These are phyloP conservation scores for Calonectria hongkongensis DNA, from an alignment of 2,329 filamentous ascomycete genomes.

Conservation along the genomic window DNA sequence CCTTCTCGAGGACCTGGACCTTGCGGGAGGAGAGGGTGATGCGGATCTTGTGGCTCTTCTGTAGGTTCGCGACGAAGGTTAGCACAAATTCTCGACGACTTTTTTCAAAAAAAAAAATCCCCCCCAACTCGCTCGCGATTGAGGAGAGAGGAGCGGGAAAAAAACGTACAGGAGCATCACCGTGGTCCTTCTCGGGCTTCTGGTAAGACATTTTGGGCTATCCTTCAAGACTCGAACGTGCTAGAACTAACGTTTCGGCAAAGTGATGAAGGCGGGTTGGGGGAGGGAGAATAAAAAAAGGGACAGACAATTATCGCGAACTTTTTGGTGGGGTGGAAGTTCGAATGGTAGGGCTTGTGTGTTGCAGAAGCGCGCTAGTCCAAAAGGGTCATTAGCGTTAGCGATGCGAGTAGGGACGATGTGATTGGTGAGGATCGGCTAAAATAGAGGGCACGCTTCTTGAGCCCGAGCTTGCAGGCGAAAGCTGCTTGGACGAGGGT, in stretches of 20 bases:
- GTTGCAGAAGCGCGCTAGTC: conserved; percentile 37
- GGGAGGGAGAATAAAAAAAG: conserved; percentile 8
- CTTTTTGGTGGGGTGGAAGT: conserved; percentile 47
- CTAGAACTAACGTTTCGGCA: conserved; percentile 77
- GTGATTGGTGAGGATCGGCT: conserved; percentile 21
- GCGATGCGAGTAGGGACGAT: not conserved
- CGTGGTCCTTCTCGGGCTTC: conserved; percentile 95
- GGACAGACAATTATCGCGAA: conserved; percentile 43
- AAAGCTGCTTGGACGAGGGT: not conserved
- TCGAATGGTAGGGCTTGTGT: conserved; percentile 41
- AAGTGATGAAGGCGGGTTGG: conserved; percentile 81
- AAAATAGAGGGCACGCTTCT: not conserved
- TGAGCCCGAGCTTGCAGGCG: not conserved
- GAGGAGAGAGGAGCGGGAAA: not conserved
- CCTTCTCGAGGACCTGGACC: conserved; percentile 96
- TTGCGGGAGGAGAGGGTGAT: conserved; percentile 98
- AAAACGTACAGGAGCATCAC: conserved; percentile 85
- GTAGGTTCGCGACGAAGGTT: conserved; percentile 43
- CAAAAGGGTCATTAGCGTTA: conserved; percentile 9
- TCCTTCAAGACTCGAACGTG: conserved; percentile 89
- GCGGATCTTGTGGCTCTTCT: conserved; percentile 98
- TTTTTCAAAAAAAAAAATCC: too few relatives aligned
- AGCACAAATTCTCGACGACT: conserved; percentile 23
- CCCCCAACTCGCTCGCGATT: not conserved
- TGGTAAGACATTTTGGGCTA: conserved; percentile 89